Evolutionary conservation across 495 filamentous ascomycete genomes (phyloP), one percentile per base, ranked within the genome.

Genomic region (Xylaria venustula): DNA sequence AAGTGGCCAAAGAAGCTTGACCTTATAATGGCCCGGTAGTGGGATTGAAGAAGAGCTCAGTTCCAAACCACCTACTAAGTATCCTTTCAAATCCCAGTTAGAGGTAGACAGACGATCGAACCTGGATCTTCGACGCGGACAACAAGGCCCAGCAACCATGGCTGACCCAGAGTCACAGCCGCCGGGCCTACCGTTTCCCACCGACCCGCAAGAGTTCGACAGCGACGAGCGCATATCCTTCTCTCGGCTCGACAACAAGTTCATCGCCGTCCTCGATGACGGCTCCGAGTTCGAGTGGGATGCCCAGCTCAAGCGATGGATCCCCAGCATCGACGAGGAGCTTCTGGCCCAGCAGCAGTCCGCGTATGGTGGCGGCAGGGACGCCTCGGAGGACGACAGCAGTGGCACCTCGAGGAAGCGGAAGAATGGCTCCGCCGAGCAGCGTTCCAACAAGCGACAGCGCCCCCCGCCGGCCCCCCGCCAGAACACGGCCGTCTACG

Each of bases 401-500:
- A 58, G 19, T 20, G 56, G 40, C 1, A 73, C 75, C 44, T 82
- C 84, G 58, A 86, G 86, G 71, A 89, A 88, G 78, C 89, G 91
- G 73, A 92, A 91, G 75, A 88, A 88, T 67, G 82, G 83, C 37
- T 81, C 86, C n/a, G 77, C 68, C 0, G 79, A 81, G 70, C 67
- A 64, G 40, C 71, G 65, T 12, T 61, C 69, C 0, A 71, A 62
- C 68, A 68, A 74, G 67, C 62, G 65, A 53, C 61, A 67, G 61
- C 57, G 62, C 44, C 44, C 69, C 30, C 71, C 72, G 2, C 67
- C 70, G 28, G 67, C 77, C 53, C 83, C 82, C 34, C 83, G 87
- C 54, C 84, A 91, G 58, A 98, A 98, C 69, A 93, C 88, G 2
- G 95, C 94, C 20, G 81, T 99, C 50, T 99, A 90, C 72, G 86